Percentiles rank a stretch among this genome's conserved stretches.
Conservation (phyloP, 352 stramenopile species). For the Phytophthora citrophthora region DNA sequence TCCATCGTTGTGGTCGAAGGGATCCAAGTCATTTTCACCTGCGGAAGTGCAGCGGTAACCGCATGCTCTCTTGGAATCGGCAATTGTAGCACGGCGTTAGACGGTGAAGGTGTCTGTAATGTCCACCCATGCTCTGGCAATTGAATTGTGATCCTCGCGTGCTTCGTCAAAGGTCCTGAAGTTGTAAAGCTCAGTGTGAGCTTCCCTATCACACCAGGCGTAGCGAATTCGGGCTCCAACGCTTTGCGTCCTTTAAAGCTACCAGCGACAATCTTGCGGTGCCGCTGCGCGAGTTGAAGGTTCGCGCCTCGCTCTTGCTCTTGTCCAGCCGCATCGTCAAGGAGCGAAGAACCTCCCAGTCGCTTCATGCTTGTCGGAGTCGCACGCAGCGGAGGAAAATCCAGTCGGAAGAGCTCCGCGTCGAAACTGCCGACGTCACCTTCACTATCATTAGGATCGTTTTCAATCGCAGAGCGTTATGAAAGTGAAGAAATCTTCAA, state of each 20-base stretch:
- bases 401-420: constrained; percentile 9
- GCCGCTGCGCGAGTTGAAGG: constrained; percentile 75
- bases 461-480: neutral
- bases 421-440: constrained; percentile 6
- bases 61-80: constrained; percentile 31
- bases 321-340: constrained; percentile 1
- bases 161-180: constrained; percentile 37
- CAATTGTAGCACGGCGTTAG: constrained; percentile 42
- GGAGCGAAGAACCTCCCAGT: constrained; percentile 12
- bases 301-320: constrained; percentile 62
- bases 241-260: constrained; percentile 48
- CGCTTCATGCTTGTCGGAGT: constrained; percentile 29
- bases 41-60: constrained; percentile 22
- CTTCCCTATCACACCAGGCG: constrained; percentile 56
- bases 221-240: constrained; percentile 55
- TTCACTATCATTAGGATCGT: constrained; percentile 9
- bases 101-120: constrained; percentile 33
- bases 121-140: constrained; percentile 68
- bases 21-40: constrained; percentile 45
- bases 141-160: constrained; percentile 55
- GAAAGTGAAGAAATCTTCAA: constrained; percentile 4
- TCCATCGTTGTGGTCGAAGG: constrained; percentile 47
- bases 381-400: constrained; percentile 22
- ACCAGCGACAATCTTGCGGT: constrained; percentile 60
- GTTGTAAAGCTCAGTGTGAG: constrained; percentile 62